These are phyloP conservation scores for Tylopilus sp. DNA, from an alignment of 1,284 basidiomycete genomes.

Conservation along the genomic window DNA sequence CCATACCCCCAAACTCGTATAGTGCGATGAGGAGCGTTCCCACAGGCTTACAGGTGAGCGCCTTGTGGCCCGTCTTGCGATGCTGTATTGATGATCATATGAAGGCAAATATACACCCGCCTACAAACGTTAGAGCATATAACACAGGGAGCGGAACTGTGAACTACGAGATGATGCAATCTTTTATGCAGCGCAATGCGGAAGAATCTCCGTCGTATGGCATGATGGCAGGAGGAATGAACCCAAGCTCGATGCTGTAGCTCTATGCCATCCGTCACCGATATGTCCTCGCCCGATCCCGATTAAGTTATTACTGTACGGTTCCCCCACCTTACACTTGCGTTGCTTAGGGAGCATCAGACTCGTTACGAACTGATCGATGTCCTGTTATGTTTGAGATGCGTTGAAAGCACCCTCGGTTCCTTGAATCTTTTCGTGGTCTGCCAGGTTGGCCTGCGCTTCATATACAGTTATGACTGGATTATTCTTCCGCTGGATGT, in stretches of 20 bases:
- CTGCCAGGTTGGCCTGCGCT: conserved; percentile 71
- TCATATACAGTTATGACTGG: conserved; percentile 78
- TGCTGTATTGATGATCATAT: conserved; percentile 6
- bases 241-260: conserved; percentile 11
- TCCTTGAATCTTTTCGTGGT: conserved; percentile 77
- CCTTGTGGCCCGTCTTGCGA: background rate
- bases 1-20: conserved; percentile 13
- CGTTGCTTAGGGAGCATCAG: conserved; percentile 8
- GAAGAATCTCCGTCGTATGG: conserved; percentile 33
- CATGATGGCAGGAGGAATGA: conserved; percentile 5
- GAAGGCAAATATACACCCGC: conserved; percentile 15
- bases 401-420: conserved; percentile 54
- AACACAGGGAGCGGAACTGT: conserved; percentile 33
- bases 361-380: conserved; percentile 7
- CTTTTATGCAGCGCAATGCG: conserved; percentile 54
- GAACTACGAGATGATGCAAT: conserved; percentile 56
- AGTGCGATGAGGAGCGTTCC: conserved; percentile 10
- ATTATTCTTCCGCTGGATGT: conserved; percentile 55
- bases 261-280: background rate
- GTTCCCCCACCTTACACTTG: conserved; percentile 16
- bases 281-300: background rate
- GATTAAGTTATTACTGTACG: conserved; percentile 6
- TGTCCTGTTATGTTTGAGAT: conserved; percentile 27
- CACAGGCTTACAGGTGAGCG: conserved; percentile 20
- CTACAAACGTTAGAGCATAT: conserved; percentile 9